phyloP scores from a whole-genome alignment of 2,329 filamentous ascomycete species.

The Blumeria hordei region DNA sequence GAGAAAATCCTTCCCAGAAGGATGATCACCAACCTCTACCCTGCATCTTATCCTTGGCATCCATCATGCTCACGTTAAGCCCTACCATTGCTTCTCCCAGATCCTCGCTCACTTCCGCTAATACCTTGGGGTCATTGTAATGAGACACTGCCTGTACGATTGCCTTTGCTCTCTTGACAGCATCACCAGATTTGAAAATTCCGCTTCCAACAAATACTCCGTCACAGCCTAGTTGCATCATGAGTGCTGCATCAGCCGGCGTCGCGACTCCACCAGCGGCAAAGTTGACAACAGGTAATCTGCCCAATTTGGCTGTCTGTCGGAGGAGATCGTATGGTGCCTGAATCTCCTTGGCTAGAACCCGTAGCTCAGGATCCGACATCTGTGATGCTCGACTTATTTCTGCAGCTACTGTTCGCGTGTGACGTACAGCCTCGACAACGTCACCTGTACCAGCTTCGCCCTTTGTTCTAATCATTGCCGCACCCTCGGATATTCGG shows the following conservation, averaged over 20 bases:
- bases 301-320: conserved; percentile 66
- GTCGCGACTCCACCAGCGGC: conserved; percentile 98
- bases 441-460: conserved; percentile 95
- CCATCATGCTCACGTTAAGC: conserved; percentile 64
- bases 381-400: conserved; percentile 47
- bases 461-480: conserved; percentile 97
- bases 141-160: conserved; percentile 90
- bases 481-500: conserved; percentile 75
- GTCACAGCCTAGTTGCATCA: conserved; percentile 98
- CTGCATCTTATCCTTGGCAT: conserved; percentile 58
- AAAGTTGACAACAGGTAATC: conserved; percentile 91
- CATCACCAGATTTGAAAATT: conserved; percentile 92
- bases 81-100: conserved; percentile 97
- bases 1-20: too few relatives aligned
- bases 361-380: conserved; percentile 48
- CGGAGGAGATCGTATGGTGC: conserved; percentile 57
- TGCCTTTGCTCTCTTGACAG: conserved; percentile 70
- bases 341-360: conserved; percentile 59
- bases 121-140: conserved; percentile 59
- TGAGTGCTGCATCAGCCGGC: conserved; percentile 81
- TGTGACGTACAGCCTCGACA: conserved; percentile 87
- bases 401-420: conserved; percentile 68
- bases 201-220: conserved; percentile 92
- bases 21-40: conserved; percentile 52
- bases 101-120: conserved; percentile 70